Base-by-base conservation (phyloP, 139 green algal species). In the Tetratostichococcus sp. region DNA sequence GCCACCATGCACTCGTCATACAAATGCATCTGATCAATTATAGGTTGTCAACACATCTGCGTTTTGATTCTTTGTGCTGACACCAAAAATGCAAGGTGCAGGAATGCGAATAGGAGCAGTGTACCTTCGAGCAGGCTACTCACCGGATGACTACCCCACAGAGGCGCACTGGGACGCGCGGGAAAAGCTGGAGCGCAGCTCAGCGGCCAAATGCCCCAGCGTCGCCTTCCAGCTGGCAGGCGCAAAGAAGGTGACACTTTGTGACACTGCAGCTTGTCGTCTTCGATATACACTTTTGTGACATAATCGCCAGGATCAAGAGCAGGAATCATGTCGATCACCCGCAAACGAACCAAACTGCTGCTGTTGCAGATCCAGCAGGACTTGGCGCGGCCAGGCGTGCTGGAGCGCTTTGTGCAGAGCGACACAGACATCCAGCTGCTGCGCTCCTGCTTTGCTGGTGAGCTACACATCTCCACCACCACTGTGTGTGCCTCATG, bases 201-300 rank as follows among this genome's bases (percentile, higher is more conserved):
- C 79, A 67, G 92, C 94, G 25, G 89, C 88, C 67, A 93, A 93
- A 83, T 98, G 93, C 77, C 95, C 95, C 28, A 92, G 79, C 0
- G 85, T 95, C 28, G 86, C 87, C 2, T 94, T 94, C 78, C 95
- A 99, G 82, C 90, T 99, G 50, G 90, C 92, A 28, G 94, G 94
- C 23, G 83, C 91, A 26, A 98, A 99, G 84, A 98, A 97, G 82
- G 83, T 98, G 21, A 23, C 11, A 6, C 11, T 50, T 50, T 50
- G 39, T n/a, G n/a, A n/a, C 39, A 50, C 39, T 50, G 39, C 39
- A 50, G 39, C n/a, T n/a, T n/a, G n/a, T n/a, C n/a, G n/a, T n/a
- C n/a, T n/a, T n/a, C n/a, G n/a, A n/a, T n/a, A n/a, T n/a, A n/a
- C n/a, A n/a, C n/a, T n/a, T n/a, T n/a, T n/a, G n/a, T n/a, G n/a